Conservation (phyloP, 2,329 filamentous ascomycete species). For the Colletotrichum sansevieriae region DNA sequence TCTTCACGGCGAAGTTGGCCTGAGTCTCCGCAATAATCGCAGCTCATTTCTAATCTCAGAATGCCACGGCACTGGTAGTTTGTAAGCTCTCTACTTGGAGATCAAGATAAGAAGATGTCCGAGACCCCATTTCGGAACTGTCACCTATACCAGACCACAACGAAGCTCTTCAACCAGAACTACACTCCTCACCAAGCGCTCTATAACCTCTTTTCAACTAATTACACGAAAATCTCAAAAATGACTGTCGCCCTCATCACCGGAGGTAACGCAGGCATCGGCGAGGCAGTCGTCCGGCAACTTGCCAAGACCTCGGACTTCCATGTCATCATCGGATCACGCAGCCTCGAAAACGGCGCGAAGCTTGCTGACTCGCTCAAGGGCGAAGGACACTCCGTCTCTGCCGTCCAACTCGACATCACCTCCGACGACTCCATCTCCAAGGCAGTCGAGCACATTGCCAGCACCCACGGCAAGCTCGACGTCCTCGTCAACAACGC, state of each 20-base stretch:
- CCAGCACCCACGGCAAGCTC: conserved; percentile 46
- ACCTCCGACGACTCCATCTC: conserved; percentile 47
- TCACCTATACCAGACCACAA: background rate
- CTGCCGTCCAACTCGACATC: conserved; percentile 47
- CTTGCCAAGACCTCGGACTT: conserved; percentile 47
- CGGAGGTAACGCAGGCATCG: conserved; percentile 37
- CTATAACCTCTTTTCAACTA: background rate
- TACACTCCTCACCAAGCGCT: too few relatives aligned
- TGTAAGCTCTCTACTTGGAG: background rate
- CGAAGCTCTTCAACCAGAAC: background rate
- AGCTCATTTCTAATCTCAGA: conserved; percentile 2
- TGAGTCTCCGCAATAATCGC: too few relatives aligned
- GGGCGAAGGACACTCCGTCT: conserved; percentile 44
- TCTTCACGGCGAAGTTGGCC: conserved; percentile 9
- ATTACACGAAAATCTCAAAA: background rate
- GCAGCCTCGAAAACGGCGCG: conserved; percentile 46
- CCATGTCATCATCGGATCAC: conserved; percentile 52
- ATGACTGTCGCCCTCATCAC: conserved; percentile 35
- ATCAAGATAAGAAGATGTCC: background rate
- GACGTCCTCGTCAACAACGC: conserved; percentile 55
- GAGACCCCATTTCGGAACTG: too few relatives aligned
- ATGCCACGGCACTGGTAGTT: background rate
- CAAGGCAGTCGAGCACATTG: conserved; percentile 44
- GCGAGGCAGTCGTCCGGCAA: conserved; percentile 29
- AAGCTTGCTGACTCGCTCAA: conserved; percentile 45